These are phyloP conservation scores for Epichloe scottii DNA, from an alignment of 2,329 filamentous ascomycete species.

Conservation along the genomic window DNA sequence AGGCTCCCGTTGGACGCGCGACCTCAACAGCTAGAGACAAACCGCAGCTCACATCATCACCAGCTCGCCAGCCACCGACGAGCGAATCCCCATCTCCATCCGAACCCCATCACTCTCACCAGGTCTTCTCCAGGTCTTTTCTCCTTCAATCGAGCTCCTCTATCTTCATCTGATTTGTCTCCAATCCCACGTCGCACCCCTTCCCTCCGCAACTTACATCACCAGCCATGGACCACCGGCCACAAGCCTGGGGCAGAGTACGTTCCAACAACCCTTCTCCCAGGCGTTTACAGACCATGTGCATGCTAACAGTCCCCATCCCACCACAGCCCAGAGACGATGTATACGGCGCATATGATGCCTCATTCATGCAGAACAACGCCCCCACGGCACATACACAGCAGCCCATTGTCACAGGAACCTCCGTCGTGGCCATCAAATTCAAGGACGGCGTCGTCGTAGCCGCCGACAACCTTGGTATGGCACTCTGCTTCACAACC, in stretches of 20 bases:
- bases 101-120: not conserved
- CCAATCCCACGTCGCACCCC: not conserved
- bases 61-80: constrained; percentile 9
- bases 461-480: constrained; percentile 92
- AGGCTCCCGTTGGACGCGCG: constrained; percentile 27
- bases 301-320: constrained; percentile 4
- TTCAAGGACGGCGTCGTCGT: constrained; percentile 95
- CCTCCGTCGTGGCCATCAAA: constrained; percentile 88
- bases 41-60: constrained; percentile 8
- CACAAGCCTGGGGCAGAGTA: constrained; percentile 62
- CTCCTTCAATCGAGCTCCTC: not conserved
- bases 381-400: constrained; percentile 78
- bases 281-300: constrained; percentile 3
- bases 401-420: constrained; percentile 87
- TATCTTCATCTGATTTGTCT: not conserved
- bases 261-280: constrained; percentile 20
- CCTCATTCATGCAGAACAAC: constrained; percentile 62
- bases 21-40: constrained; percentile 9
- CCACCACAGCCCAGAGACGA: constrained; percentile 76
- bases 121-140: not conserved
- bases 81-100: not conserved
- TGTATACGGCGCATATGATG: constrained; percentile 87
- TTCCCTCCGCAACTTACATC: constrained; percentile 4
- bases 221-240: constrained; percentile 54
- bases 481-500: not conserved